Percentiles rank a stretch among this genome's conserved stretches.
phyloP scores from a whole-genome alignment of 2,329 filamentous ascomycete genomes.

The Penicillium verrucosum region DNA sequence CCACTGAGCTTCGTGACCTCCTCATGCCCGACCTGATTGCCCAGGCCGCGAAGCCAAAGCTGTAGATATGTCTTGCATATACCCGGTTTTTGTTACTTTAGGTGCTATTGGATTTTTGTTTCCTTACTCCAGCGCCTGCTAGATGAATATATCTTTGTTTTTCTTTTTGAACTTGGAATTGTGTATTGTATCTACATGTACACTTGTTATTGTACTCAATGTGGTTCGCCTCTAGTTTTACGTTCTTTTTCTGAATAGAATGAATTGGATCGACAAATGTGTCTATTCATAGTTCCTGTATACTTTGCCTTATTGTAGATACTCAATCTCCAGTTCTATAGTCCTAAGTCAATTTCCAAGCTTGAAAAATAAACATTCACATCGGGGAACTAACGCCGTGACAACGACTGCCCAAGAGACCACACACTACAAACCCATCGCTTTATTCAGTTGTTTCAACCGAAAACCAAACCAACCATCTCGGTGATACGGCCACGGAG shows the following conservation, averaged over 20 bases:
- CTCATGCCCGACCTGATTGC: slow-evolving; percentile 67
- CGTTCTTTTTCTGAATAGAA: neutral
- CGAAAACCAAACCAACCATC: too few species aligned
- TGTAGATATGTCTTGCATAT: slow-evolving; percentile 53
- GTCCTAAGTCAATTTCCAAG: too few species aligned
- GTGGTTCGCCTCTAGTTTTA: neutral
- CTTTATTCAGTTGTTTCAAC: too few species aligned
- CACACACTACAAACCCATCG: too few species aligned
- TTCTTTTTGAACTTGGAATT: neutral
- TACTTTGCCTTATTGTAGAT: too few species aligned
- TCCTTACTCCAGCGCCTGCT: slow-evolving; percentile 5
- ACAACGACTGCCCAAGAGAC: neutral
- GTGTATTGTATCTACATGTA: neutral
- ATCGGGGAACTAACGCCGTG: neutral
- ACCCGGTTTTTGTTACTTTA: slow-evolving; percentile 5
- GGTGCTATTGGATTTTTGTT: neutral
- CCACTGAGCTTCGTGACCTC: slow-evolving; percentile 81
- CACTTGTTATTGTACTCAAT: neutral
- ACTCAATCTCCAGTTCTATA: neutral
- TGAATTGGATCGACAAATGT: neutral
- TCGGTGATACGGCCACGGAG: too few species aligned
- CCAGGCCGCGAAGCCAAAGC: slow-evolving; percentile 78
- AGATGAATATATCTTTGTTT: slow-evolving; percentile 7
- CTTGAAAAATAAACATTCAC: neutral
- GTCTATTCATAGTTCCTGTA: neutral